Evolutionary conservation across 2,329 filamentous ascomycete genomes (phyloP).

Genomic region (Paecilomyces variotii): DNA sequence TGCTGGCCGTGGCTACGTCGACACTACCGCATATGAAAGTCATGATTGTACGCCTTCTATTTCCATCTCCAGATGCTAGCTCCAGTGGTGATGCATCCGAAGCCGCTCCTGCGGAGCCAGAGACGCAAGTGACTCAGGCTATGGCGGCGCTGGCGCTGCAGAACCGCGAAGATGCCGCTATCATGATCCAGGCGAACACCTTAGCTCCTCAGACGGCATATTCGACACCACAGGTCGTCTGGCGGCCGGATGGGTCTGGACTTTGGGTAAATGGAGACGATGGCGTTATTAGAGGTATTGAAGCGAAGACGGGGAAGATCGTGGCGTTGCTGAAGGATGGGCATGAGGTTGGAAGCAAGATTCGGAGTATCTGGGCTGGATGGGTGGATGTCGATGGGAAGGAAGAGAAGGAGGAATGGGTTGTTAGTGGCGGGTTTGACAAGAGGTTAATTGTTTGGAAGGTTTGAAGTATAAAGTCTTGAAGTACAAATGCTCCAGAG

Average conservation of each 20-base stretch:
- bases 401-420: slow-evolving; percentile 39
- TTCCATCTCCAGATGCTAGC: slow-evolving; percentile 32
- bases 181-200: slow-evolving; percentile 52
- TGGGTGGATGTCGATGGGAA: slow-evolving; percentile 23
- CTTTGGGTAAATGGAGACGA: slow-evolving; percentile 60
- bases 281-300: slow-evolving; percentile 53
- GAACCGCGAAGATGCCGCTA: slow-evolving; percentile 52
- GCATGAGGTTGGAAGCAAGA: slow-evolving; percentile 51
- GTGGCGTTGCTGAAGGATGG: slow-evolving; percentile 41
- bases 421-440: slow-evolving; percentile 59
- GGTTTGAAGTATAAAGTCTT: slow-evolving; percentile 6
- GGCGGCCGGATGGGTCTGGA: slow-evolving; percentile 54
- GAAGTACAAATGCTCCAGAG: background rate
- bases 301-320: slow-evolving; percentile 51
- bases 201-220: slow-evolving; percentile 58
- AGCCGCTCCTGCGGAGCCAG: slow-evolving; percentile 4
- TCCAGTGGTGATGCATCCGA: slow-evolving; percentile 4
- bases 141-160: slow-evolving; percentile 44
- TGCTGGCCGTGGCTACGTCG: slow-evolving; percentile 54
- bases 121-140: slow-evolving; percentile 46
- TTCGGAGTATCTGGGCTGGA: slow-evolving; percentile 52
- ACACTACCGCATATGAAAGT: slow-evolving; percentile 56
- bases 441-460: slow-evolving; percentile 53
- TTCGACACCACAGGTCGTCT: slow-evolving; percentile 53
- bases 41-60: slow-evolving; percentile 49